Evolutionary conservation across 2,329 filamentous ascomycete genomes (phyloP).

Genomic region (Trichophyton rubrum): DNA sequence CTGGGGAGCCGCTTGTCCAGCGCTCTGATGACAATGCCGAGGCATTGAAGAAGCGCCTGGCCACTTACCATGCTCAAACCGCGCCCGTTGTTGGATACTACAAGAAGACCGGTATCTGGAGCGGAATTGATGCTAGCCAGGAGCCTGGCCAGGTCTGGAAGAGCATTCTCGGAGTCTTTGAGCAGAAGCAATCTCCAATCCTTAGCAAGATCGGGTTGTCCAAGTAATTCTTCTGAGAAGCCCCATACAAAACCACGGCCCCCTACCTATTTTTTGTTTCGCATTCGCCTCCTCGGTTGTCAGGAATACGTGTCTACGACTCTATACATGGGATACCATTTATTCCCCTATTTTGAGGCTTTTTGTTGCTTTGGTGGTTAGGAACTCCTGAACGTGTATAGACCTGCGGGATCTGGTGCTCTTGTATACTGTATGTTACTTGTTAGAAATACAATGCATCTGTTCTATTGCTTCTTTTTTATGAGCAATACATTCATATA

Average conservation of each 20-base stretch:
- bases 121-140: constrained; percentile 87
- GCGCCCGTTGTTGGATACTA: constrained; percentile 89
- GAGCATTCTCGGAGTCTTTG: constrained; percentile 74
- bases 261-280: constrained; percentile 1
- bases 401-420: constrained; percentile 9
- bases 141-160: constrained; percentile 89
- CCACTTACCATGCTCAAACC: constrained; percentile 90
- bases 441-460: constrained; percentile 6
- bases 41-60: constrained; percentile 85
- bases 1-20: constrained; percentile 91
- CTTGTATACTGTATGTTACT: constrained; percentile 10
- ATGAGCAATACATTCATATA: constrained; percentile 2
- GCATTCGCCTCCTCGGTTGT: constrained; percentile 4
- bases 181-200: constrained; percentile 43
- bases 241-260: not conserved
- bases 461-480: constrained; percentile 5
- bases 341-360: constrained; percentile 3
- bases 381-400: constrained; percentile 11
- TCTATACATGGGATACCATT: constrained; percentile 7
- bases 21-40: constrained; percentile 95
- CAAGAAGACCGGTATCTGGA: constrained; percentile 95
- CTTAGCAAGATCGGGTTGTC: constrained; percentile 44
- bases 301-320: constrained; percentile 11
- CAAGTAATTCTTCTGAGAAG: constrained; percentile 29
- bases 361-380: constrained; percentile 8